These are phyloP conservation scores for Hamamelis virginiana DNA, from an alignment of 164 flowering plant species.

Conservation along the genomic window DNA sequence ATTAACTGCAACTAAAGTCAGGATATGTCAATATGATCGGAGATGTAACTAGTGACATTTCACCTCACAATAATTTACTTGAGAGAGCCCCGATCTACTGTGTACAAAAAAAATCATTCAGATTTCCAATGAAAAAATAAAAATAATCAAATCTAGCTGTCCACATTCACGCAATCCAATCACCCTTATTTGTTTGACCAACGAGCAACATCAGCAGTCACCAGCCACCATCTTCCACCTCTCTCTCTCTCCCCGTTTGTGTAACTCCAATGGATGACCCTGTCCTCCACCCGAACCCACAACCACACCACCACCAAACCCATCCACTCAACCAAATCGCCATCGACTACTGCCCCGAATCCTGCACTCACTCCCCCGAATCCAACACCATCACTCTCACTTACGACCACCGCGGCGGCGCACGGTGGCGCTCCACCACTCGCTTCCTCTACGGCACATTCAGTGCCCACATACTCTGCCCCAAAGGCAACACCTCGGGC, in stretches of 20 bases:
- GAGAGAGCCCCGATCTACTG: too few relatives aligned
- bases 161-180: neutral
- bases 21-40: too few relatives aligned
- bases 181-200: neutral
- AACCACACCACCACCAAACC: conserved; percentile 23
- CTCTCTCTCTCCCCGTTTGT: neutral
- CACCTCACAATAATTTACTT: too few relatives aligned
- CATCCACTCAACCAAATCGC: conserved; percentile 39
- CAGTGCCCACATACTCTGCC: conserved; percentile 46
- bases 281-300: conserved; percentile 23
- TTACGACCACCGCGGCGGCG: conserved; percentile 54
- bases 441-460: conserved; percentile 46
- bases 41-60: too few relatives aligned
- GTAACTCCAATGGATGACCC: conserved; percentile 47
- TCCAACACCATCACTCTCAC: conserved; percentile 40
- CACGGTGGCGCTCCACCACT: conserved; percentile 50
- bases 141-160: too few relatives aligned
- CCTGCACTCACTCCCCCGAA: conserved; percentile 39
- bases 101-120: too few relatives aligned
- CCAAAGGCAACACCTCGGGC: conserved; percentile 59
- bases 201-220: too few relatives aligned
- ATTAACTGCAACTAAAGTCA: too few relatives aligned
- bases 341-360: conserved; percentile 52
- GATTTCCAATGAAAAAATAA: too few relatives aligned
- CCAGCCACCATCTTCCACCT: too few relatives aligned